Percentiles rank a stretch among this genome's conserved stretches.
Evolutionary conservation across 331 rosid genomes (phyloP).

Genomic region (Erythrophleum ivorense): DNA sequence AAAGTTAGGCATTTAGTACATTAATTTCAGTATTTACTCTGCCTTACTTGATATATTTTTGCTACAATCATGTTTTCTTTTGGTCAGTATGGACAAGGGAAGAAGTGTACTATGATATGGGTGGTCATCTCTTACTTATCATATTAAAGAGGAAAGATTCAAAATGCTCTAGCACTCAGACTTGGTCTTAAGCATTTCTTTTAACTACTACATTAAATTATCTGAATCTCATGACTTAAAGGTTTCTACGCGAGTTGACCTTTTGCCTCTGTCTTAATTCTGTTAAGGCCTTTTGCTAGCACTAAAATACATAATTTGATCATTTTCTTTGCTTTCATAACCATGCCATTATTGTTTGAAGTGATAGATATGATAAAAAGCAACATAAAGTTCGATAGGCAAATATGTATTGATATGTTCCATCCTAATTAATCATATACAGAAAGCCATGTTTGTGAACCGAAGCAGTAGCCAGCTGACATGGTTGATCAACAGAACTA

Average conservation of each 20-base stretch:
- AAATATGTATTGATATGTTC: slow-evolving; percentile 6
- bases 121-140: neutral
- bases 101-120: neutral
- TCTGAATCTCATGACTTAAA: neutral
- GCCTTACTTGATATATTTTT: slow-evolving; percentile 2
- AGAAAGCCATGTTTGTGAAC: neutral
- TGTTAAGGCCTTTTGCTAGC: neutral
- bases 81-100: slow-evolving; percentile 25
- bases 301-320: neutral
- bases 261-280: slow-evolving; percentile 1
- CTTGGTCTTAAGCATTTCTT: neutral
- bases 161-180: slow-evolving; percentile 13
- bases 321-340: neutral
- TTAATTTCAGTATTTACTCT: neutral
- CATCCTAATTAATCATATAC: neutral
- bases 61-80: neutral
- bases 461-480: neutral
- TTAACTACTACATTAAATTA: neutral
- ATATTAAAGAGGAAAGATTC: neutral
- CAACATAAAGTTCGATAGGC: neutral
- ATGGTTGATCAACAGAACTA: slow-evolving; percentile 9
- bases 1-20: neutral
- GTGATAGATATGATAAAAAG: neutral
- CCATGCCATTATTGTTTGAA: neutral
- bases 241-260: neutral